Evolutionary conservation across 148 eudicot species (phyloP).

Genomic region (Polygonum aviculare): DNA sequence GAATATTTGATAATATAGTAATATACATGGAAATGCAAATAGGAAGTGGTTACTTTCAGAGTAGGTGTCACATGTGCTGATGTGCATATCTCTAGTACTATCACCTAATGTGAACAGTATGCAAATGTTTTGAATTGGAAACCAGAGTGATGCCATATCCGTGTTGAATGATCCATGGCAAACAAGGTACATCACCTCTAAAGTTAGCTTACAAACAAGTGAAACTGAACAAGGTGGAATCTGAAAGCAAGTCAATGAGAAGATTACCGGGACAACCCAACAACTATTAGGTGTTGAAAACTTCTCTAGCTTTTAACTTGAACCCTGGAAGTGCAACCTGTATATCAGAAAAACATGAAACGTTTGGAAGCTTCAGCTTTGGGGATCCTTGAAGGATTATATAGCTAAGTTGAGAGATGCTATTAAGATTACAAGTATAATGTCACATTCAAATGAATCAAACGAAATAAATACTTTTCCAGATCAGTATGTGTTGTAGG

Average conservation of each 20-base stretch:
- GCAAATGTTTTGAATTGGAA: background rate
- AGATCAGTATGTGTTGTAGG: background rate
- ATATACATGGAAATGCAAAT: background rate
- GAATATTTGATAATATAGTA: background rate
- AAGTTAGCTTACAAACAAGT: background rate
- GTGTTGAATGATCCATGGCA: slow-evolving; percentile 9
- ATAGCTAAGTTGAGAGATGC: background rate
- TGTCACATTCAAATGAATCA: background rate
- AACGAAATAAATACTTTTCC: background rate
- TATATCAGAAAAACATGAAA: background rate
- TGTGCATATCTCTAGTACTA: slow-evolving; percentile 7
- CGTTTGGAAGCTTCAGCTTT: background rate
- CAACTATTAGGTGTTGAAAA: background rate
- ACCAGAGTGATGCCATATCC: slow-evolving; percentile 6
- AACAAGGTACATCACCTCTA: background rate
- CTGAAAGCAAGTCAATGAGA: background rate
- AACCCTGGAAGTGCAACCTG: background rate
- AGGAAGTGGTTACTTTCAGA: background rate
- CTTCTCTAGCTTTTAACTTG: background rate
- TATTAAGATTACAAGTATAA: background rate
- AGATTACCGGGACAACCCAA: background rate
- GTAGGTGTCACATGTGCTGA: slow-evolving; percentile 11
- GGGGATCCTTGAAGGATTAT: background rate
- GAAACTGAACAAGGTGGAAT: background rate
- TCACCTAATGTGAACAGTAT: slow-evolving; percentile 11